Percentiles rank a stretch among this genome's conserved stretches.
phyloP scores from a whole-genome alignment of 2,329 filamentous ascomycete species.

The Colletotrichum sp. region DNA sequence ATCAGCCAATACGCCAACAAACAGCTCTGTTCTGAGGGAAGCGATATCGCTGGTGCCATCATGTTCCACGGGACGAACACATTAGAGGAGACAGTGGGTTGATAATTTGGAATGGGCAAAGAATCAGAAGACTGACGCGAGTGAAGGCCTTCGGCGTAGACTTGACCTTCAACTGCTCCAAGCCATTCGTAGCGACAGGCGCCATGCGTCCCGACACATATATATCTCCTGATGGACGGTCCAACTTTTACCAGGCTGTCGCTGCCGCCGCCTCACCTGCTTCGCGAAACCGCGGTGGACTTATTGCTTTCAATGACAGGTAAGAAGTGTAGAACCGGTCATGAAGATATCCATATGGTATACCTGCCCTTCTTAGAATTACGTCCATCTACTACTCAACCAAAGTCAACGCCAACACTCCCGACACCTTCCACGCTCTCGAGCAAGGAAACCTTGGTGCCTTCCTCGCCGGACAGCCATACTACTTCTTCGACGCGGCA shows the following conservation, averaged over 20 bases:
- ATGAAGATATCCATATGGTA: neutral
- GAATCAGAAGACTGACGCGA: neutral
- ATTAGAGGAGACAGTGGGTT: slow-evolving; percentile 53
- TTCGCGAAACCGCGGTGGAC: slow-evolving; percentile 48
- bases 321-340: neutral
- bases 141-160: slow-evolving; percentile 54
- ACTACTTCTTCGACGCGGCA: slow-evolving; percentile 56
- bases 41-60: slow-evolving; percentile 33
- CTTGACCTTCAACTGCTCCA: slow-evolving; percentile 54
- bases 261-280: slow-evolving; percentile 48
- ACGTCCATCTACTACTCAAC: slow-evolving; percentile 56
- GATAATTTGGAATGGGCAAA: too few species aligned
- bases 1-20: slow-evolving; percentile 34
- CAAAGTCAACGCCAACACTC: slow-evolving; percentile 58
- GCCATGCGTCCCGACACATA: slow-evolving; percentile 61
- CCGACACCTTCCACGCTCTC: slow-evolving; percentile 57
- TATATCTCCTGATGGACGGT: slow-evolving; percentile 56
- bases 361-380: slow-evolving; percentile 30
- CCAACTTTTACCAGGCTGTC: slow-evolving; percentile 58
- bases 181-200: slow-evolving; percentile 57
- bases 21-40: slow-evolving; percentile 32
- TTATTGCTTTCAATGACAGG: slow-evolving; percentile 56
- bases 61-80: slow-evolving; percentile 58
- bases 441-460: slow-evolving; percentile 55
- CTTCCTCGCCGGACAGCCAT: slow-evolving; percentile 57